Base-by-base conservation (phyloP, 2,329 filamentous ascomycete species). In the Xylariaceae sp. region DNA sequence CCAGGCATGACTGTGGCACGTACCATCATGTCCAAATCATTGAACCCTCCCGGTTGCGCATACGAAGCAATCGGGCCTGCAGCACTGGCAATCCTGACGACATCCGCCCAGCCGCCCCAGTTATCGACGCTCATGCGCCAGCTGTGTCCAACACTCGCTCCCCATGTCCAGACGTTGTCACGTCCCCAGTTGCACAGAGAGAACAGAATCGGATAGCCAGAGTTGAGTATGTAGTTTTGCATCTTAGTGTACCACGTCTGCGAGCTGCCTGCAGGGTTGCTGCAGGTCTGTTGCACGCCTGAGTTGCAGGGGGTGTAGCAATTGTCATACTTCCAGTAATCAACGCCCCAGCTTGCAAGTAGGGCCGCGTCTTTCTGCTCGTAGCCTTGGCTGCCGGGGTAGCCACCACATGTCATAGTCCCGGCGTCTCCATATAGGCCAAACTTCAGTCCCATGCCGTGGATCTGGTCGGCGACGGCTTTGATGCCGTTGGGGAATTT, bases 361-460 rank as follows among this genome's bases (percentile, higher is more conserved):
- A 27, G 13, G 8, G 7, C 8, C 4, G 39, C 39, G 39, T 42
- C 39, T 15, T 29, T 7, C 39, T 42, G 20, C 23, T 44, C 48
- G 39, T 39, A 26, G 48, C 29, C 29, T 13, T 45, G 32, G 26
- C 24, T 35, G 39, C n/a, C 36, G 40, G 42, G 75, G 60, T 80
- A 82, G 24, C 73, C 72, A 2, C 76, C 81, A 57, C 81, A 83
- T 2, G 80, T 82, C 57, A 69, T 70, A 39, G 68, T 71, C 8
- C 79, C 79, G 3, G 79, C 71, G 24, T 69, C 69, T 11, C 67
- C 69, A 58, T 75, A 75, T 56, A 75, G 72, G 11, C 73, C 73
- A 15, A 73, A 66, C 53, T 72, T 71, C 42, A 75, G 67, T 6
- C 71, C 71, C 48, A 69, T 59, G 4, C 55, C 58, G 45, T 75